Percentiles rank a stretch among this genome's conserved stretches.
phyloP scores from a whole-genome alignment of 768 basidiomycete species.

The Leccinum subgranulosum region DNA sequence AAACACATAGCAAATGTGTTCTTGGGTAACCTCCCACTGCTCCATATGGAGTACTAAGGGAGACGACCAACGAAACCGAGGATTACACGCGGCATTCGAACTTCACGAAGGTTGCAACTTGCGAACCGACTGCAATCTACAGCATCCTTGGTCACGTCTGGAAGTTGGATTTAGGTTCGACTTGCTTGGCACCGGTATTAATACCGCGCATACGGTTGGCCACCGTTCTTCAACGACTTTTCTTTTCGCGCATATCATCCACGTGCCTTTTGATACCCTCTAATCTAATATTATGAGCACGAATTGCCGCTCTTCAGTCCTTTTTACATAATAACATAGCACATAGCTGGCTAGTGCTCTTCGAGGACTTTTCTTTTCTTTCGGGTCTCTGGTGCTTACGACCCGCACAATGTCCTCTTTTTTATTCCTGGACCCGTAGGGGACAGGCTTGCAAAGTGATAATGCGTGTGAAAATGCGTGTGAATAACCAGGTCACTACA shows the following conservation, averaged over 20 bases:
- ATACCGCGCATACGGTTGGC: background rate
- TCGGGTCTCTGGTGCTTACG: background rate
- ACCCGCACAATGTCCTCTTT: background rate
- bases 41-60: background rate
- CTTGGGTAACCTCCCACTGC: too few species aligned
- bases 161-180: background rate
- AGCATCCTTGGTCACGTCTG: too few species aligned
- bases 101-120: background rate
- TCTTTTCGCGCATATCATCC: background rate
- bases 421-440: background rate
- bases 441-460: too few species aligned
- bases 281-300: background rate
- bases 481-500: too few species aligned
- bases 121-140: background rate
- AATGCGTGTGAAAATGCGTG: too few species aligned
- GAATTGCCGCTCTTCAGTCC: background rate
- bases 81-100: background rate
- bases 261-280: background rate
- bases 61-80: background rate
- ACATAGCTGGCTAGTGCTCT: too few species aligned
- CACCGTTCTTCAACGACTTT: background rate
- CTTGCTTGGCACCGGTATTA: background rate
- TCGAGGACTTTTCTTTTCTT: background rate
- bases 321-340: too few species aligned
- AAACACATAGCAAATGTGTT: background rate